Conservation (phyloP, 768 basidiomycete genomes). For the Xerocomellus intermedius region DNA sequence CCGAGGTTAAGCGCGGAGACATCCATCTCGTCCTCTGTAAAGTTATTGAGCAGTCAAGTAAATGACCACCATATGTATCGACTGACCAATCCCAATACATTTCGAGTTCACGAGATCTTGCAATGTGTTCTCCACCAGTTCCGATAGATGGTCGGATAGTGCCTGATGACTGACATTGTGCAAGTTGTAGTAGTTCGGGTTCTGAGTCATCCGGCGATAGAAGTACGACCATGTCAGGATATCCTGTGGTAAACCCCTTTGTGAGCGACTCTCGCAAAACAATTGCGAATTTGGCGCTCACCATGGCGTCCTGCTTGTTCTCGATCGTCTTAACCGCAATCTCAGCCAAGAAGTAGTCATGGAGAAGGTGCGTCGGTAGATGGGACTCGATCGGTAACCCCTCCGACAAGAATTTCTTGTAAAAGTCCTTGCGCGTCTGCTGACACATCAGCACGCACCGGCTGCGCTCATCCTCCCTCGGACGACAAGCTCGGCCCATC, state of each 20-base stretch:
- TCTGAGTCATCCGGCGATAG: slow-evolving; percentile 96
- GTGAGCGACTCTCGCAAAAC: background rate
- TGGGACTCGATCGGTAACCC: slow-evolving; percentile 98
- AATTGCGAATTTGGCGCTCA: slow-evolving; percentile 26
- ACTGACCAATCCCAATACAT: slow-evolving; percentile 81
- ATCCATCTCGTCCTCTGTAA: slow-evolving; percentile 86
- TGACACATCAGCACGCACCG: slow-evolving; percentile 98
- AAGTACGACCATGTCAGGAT: slow-evolving; percentile 99
- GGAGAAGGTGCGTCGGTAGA: slow-evolving; percentile 82
- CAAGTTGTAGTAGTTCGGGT: slow-evolving; percentile 92
- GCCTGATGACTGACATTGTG: slow-evolving; percentile 96
- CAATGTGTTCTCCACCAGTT: slow-evolving; percentile 91
- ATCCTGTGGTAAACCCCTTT: slow-evolving; percentile 49
- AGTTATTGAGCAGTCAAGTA: background rate
- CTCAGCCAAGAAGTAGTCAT: slow-evolving; percentile 98
- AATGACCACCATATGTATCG: slow-evolving; percentile 11
- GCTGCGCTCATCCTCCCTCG: slow-evolving; percentile 81
- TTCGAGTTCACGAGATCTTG: slow-evolving; percentile 92
- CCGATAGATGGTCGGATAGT: slow-evolving; percentile 92
- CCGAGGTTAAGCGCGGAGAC: slow-evolving; percentile 89
- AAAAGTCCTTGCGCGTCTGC: slow-evolving; percentile 97
- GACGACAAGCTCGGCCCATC: slow-evolving; percentile 98
- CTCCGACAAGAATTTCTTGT: slow-evolving; percentile 96
- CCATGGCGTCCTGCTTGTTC: slow-evolving; percentile 98
- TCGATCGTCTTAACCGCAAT: slow-evolving; percentile 99